phyloP scores from a whole-genome alignment of 148 eudicot genomes.

The Rhododendron molle region DNA sequence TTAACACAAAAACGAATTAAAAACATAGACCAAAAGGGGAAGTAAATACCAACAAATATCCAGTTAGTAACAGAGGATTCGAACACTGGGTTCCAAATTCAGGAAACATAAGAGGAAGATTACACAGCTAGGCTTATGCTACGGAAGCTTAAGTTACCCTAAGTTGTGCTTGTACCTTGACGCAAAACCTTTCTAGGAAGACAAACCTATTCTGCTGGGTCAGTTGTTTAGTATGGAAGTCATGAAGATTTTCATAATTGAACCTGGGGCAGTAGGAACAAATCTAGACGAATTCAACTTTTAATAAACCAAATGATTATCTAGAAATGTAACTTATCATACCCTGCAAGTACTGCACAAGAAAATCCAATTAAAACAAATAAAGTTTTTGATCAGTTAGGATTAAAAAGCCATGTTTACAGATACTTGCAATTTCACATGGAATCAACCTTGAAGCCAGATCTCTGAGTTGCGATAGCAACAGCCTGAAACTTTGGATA shows the following conservation, averaged over 20 bases:
- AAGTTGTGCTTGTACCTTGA: not conserved
- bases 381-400: not conserved
- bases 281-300: not conserved
- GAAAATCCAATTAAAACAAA: not conserved
- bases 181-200: not conserved
- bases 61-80: not conserved
- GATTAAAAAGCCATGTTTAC: not conserved
- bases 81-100: not conserved
- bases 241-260: not conserved
- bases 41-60: not conserved
- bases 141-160: not conserved
- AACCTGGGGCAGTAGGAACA: not conserved
- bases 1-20: not conserved
- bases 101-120: not conserved
- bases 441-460: slow-evolving; percentile 80
- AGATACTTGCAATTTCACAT: not conserved
- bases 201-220: not conserved
- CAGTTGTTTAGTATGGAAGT: not conserved
- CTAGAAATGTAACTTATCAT: not conserved
- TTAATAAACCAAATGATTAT: not conserved
- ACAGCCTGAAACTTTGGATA: slow-evolving; percentile 90
- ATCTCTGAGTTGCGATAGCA: slow-evolving; percentile 82
- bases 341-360: no score
- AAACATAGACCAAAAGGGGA: not conserved
- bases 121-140: not conserved